Evolutionary conservation across 805 yeast species (phyloP).

Genomic region (Saccharomyces jurei): DNA sequence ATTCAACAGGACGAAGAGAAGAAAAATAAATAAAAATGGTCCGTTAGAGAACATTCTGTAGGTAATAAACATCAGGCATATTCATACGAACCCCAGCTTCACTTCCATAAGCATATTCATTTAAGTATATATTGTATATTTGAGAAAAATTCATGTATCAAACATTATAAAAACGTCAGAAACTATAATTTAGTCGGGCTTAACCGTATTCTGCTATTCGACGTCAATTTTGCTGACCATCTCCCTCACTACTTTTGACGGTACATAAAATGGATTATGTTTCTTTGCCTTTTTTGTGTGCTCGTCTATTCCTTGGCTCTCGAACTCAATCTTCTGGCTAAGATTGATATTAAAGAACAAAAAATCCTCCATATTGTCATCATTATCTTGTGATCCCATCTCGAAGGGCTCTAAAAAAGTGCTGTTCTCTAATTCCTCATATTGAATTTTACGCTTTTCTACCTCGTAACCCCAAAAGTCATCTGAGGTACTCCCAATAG

Average conservation of each 20-base stretch:
- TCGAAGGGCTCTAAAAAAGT: conserved; percentile 9
- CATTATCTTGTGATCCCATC: conserved; percentile 1
- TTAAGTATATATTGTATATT: background rate
- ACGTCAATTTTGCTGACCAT: background rate
- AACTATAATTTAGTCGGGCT: background rate
- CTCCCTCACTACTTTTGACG: conserved; percentile 1
- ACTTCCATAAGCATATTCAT: background rate
- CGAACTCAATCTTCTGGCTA: background rate
- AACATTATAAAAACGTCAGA: background rate
- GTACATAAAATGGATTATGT: conserved; percentile 7
- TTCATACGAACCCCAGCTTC: background rate
- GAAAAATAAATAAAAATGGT: background rate
- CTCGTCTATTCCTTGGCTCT: background rate
- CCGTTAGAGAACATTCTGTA: background rate
- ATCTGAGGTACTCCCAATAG: background rate
- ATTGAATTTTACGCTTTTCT: background rate
- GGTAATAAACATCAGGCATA: background rate
- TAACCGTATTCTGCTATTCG: background rate
- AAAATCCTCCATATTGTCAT: conserved; percentile 6
- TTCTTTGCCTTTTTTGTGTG: conserved; percentile 1
- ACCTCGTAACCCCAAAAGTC: background rate
- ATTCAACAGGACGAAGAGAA: conserved; percentile 17
- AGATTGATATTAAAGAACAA: background rate
- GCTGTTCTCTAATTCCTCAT: conserved; percentile 6
- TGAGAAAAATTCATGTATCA: background rate